Evolutionary conservation across 805 yeast genomes (phyloP), one percentile per base, ranked within the genome.

Genomic region (Zygosaccharomyces lentus): DNA sequence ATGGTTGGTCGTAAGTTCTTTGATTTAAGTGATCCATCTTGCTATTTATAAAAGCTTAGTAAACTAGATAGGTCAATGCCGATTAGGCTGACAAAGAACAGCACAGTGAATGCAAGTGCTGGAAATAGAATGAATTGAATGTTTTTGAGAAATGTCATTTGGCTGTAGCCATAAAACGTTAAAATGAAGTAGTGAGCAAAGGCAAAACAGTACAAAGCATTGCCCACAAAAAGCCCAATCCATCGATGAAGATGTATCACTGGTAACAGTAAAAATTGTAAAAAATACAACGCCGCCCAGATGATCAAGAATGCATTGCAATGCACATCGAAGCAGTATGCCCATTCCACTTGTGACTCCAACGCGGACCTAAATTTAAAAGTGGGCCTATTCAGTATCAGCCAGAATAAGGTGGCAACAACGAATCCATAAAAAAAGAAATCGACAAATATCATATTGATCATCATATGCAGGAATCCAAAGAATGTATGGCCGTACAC

Each of bases 291-390:
- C 41, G 77, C 66, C 43, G 87, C 74, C 95, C 95, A 87, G 36
- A 88, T 81, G 12, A 83, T 71, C 51, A 88, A 68, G 61, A 85
- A 88, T n/a, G 96, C 78, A 65, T 90, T 90, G 70, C 96, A 87
- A 67, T 90, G 97, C 23, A 89, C 82, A 59, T 89, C 97, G 62
- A 90, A 90, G 68, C 96, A 88, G 62, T 87, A 89, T 1, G 91
- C 89, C 96, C 96, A 90, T 62, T 90, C 96, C 3, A 67, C 64
- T 9, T 56, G 52, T 9, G 57, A 39, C 31, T 54, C 51, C 9
- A 55, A 57, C 7, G 59, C 49, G 10, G 54, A 57, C 49, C 59
- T 54, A 54, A 71, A 70, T 52, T 76, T 78, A 46, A 66, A 64
- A 53, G 87, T 73, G 46, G 87, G 74, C 53, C 74, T 75, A 58